Evolutionary conservation across 306 rosid genomes (phyloP).

Genomic region (Acacia crassicarpa): DNA sequence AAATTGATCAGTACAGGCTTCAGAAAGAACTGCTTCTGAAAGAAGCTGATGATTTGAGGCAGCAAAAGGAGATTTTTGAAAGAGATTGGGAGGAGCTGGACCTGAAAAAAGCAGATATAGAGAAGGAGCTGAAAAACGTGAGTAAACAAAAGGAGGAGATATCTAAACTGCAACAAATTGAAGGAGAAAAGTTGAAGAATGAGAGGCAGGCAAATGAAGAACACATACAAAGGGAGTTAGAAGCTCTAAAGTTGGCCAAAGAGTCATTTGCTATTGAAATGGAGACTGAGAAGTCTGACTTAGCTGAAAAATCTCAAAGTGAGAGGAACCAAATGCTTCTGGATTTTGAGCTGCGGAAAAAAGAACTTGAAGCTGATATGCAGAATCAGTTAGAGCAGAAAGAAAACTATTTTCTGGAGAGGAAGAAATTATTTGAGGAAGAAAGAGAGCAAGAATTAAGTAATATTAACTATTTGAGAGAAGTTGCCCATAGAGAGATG

Average conservation of each 20-base stretch:
- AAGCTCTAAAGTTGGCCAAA: slow-evolving; percentile 65
- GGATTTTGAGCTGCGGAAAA: slow-evolving; percentile 67
- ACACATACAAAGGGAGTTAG: slow-evolving; percentile 67
- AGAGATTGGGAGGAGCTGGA: slow-evolving; percentile 97
- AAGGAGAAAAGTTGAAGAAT: slow-evolving; percentile 74
- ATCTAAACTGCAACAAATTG: slow-evolving; percentile 57
- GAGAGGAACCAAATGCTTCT: slow-evolving; percentile 78
- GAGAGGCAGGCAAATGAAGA: slow-evolving; percentile 63
- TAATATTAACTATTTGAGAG: slow-evolving; percentile 74
- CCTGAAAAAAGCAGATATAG: slow-evolving; percentile 76
- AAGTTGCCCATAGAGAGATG: slow-evolving; percentile 83
- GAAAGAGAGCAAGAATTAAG: slow-evolving; percentile 66
- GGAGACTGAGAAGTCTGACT: slow-evolving; percentile 69
- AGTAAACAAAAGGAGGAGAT: slow-evolving; percentile 69
- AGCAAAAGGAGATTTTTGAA: slow-evolving; percentile 88
- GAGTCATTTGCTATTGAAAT: slow-evolving; percentile 78
- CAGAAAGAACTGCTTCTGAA: slow-evolving; percentile 80
- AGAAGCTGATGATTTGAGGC: slow-evolving; percentile 88
- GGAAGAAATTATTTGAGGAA: slow-evolving; percentile 70
- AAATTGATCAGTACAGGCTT: slow-evolving; percentile 77
- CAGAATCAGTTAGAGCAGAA: slow-evolving; percentile 77
- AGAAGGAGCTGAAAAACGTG: slow-evolving; percentile 66
- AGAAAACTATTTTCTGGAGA: slow-evolving; percentile 69
- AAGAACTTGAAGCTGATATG: slow-evolving; percentile 81
- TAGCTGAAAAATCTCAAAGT: slow-evolving; percentile 69